Percentiles rank a stretch among this genome's conserved stretches.
phyloP scores from a whole-genome alignment of 2,329 filamentous ascomycete species.

The Emergomyces orientalis region DNA sequence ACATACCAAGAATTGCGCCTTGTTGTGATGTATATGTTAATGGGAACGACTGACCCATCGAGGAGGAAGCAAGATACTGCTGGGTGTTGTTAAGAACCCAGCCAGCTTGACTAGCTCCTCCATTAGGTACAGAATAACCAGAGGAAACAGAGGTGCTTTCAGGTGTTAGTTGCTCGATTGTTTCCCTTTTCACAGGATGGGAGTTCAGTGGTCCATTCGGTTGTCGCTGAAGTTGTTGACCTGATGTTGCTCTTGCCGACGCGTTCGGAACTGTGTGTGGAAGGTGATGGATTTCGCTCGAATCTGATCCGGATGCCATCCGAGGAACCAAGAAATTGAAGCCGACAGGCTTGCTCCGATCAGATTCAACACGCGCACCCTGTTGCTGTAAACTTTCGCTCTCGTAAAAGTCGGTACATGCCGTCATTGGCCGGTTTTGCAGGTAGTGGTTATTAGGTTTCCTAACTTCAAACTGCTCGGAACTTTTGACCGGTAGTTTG shows the following conservation, averaged over 20 bases:
- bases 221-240: neutral
- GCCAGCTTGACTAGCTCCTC: constrained; percentile 12
- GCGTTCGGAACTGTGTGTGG: neutral
- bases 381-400: neutral
- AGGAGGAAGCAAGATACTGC: constrained; percentile 11
- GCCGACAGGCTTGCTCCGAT: neutral
- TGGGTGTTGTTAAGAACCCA: constrained; percentile 17
- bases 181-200: neutral
- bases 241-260: constrained; percentile 3
- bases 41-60: neutral
- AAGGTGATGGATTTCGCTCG: neutral
- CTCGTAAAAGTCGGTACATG: neutral
- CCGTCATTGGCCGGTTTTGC: neutral
- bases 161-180: neutral
- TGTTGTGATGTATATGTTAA: neutral
- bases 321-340: neutral
- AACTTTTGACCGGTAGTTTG: constrained; percentile 20
- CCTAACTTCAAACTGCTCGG: constrained; percentile 8
- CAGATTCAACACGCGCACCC: neutral
- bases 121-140: constrained; percentile 11
- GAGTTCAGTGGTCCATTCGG: neutral
- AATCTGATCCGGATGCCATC: neutral
- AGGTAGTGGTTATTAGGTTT: neutral
- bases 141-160: constrained; percentile 14
- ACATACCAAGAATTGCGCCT: neutral